phyloP scores from a whole-genome alignment of 495 filamentous ascomycete species.

The Aspergillus indologenus region DNA sequence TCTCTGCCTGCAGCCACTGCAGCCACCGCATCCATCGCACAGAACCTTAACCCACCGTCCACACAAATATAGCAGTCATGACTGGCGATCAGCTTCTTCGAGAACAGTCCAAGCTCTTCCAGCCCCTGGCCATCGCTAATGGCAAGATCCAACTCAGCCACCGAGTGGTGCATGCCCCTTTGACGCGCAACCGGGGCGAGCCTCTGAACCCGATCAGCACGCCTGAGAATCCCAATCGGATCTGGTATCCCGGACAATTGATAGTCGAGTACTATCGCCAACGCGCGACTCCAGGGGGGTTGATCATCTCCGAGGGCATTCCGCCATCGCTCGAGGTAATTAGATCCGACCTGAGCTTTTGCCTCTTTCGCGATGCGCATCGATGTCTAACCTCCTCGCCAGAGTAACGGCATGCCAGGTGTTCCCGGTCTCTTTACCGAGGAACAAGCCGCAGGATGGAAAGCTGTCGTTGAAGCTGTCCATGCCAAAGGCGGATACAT shows the following conservation, averaged over 20 bases:
- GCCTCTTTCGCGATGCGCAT: not conserved
- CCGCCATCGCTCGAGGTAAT: slow-evolving; percentile 46
- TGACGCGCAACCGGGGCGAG: slow-evolving; percentile 52
- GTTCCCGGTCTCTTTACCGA: slow-evolving; percentile 50
- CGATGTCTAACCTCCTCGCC: not conserved
- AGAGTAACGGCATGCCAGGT: slow-evolving; percentile 37
- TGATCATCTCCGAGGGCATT: slow-evolving; percentile 56
- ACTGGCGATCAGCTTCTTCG: slow-evolving; percentile 23
- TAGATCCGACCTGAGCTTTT: not conserved
- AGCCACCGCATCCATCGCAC: not conserved
- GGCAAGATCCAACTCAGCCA: slow-evolving; percentile 50
- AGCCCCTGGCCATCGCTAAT: slow-evolving; percentile 48
- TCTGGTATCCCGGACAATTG: slow-evolving; percentile 45
- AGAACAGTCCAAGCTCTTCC: slow-evolving; percentile 46
- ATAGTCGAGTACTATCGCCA: slow-evolving; percentile 56
- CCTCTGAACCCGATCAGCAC: slow-evolving; percentile 38
- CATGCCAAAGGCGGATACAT: slow-evolving; percentile 52
- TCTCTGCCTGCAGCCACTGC: not conserved
- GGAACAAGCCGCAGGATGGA: slow-evolving; percentile 49
- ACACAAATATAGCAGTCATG: slow-evolving; percentile 12
- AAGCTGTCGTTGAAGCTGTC: slow-evolving; percentile 49
- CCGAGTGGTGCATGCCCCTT: slow-evolving; percentile 52
- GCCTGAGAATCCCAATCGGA: slow-evolving; percentile 40
- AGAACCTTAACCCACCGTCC: slow-evolving; percentile 2
- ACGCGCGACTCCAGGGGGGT: slow-evolving; percentile 47